A percentile compares a stretch with the other conserved stretches of the same genome.
Conservation (phyloP, 2,329 filamentous ascomycete genomes). For the Cladobotryum mycophilum region DNA sequence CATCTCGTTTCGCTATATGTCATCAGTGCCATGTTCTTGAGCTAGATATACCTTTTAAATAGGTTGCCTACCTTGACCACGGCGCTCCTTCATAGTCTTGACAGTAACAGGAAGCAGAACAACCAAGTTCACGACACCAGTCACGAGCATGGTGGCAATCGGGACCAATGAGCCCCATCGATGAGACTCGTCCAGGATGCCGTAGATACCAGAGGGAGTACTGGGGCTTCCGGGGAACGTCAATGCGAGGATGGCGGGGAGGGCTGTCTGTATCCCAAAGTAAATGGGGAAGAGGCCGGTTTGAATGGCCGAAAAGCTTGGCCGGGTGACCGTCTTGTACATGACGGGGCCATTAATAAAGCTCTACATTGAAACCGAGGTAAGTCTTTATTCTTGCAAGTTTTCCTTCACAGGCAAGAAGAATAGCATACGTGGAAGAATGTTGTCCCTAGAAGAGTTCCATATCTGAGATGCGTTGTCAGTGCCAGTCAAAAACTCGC, state of each 20-base stretch:
- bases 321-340: constrained; percentile 68
- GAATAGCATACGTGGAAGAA: constrained; percentile 65
- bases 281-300: constrained; percentile 79
- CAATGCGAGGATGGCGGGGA: constrained; percentile 66
- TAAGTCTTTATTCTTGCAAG: background rate
- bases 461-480: constrained; percentile 57
- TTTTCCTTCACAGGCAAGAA: background rate
- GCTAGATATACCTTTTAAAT: background rate
- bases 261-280: constrained; percentile 73
- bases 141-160: constrained; percentile 62
- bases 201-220: constrained; percentile 41
- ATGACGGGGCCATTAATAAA: constrained; percentile 71
- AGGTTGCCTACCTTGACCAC: constrained; percentile 62
- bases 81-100: constrained; percentile 66
- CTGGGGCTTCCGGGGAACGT: constrained; percentile 68
- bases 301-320: constrained; percentile 77
- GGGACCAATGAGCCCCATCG: constrained; percentile 61
- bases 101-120: constrained; percentile 71
- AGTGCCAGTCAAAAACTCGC: background rate
- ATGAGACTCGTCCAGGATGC: constrained; percentile 55
- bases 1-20: constrained; percentile 68
- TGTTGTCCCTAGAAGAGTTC: constrained; percentile 77
- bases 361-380: constrained; percentile 40
- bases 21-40: background rate
- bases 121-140: constrained; percentile 62